These are phyloP conservation scores for Cystobasidiaceae sp. DNA, from an alignment of 1,284 basidiomycete genomes.

Conservation along the genomic window DNA sequence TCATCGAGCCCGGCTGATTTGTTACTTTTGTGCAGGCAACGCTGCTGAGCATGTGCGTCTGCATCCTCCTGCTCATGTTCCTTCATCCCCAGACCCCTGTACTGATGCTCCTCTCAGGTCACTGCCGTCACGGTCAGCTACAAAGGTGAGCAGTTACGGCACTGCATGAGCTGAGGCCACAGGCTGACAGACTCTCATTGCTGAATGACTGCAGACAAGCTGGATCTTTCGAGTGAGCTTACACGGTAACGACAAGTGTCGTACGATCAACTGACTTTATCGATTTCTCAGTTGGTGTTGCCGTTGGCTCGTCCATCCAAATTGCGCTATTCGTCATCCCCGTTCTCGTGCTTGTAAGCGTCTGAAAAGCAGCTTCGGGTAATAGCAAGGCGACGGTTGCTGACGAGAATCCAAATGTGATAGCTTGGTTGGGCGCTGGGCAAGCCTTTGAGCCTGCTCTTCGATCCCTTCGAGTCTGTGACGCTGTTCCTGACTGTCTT, in stretches of 20 bases:
- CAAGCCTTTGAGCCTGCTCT: slow-evolving; percentile 61
- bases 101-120: slow-evolving; percentile 31
- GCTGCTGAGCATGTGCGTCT: slow-evolving; percentile 28
- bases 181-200: not conserved
- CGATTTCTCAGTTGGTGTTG: slow-evolving; percentile 65
- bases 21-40: slow-evolving; percentile 10
- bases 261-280: slow-evolving; percentile 51
- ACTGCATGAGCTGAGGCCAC: not conserved
- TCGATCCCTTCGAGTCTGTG: slow-evolving; percentile 63
- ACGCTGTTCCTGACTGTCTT: slow-evolving; percentile 47
- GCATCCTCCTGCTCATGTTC: too few relatives aligned
- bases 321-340: slow-evolving; percentile 75
- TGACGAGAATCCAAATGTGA: slow-evolving; percentile 42
- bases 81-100: too few relatives aligned
- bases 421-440: slow-evolving; percentile 58
- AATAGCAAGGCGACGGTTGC: not conserved
- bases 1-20: not conserved
- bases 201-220: slow-evolving; percentile 50
- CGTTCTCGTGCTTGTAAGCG: slow-evolving; percentile 51
- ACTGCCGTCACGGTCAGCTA: slow-evolving; percentile 45
- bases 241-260: not conserved
- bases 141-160: not conserved
- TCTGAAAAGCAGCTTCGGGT: not conserved
- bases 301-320: slow-evolving; percentile 88
- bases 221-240: slow-evolving; percentile 46